phyloP scores from a whole-genome alignment of 768 basidiomycete species.

The Chiua virens region DNA sequence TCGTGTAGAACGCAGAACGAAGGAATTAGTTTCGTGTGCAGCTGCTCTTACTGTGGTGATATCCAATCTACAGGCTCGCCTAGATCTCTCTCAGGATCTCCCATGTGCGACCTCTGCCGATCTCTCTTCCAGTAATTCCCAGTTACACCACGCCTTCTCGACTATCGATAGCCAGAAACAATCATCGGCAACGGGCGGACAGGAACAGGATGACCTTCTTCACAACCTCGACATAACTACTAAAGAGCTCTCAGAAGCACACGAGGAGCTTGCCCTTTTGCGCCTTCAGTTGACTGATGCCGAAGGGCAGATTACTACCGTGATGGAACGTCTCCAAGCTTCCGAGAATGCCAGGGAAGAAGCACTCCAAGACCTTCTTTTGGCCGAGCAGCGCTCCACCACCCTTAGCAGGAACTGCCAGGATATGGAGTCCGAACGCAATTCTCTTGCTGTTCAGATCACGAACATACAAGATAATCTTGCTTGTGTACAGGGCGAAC shows the following conservation, averaged over 20 bases:
- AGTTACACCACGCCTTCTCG: conserved; percentile 11
- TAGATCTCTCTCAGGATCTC: conserved; percentile 20
- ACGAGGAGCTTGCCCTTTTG: conserved; percentile 18
- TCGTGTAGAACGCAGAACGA: conserved; percentile 15
- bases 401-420: conserved; percentile 50
- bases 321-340: conserved; percentile 32
- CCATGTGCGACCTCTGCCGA: conserved; percentile 9
- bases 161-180: conserved; percentile 22
- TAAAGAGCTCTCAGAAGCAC: conserved; percentile 37
- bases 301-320: conserved; percentile 32
- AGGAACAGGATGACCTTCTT: conserved; percentile 26
- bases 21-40: conserved; percentile 34
- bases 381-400: conserved; percentile 40
- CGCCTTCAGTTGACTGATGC: conserved; percentile 37
- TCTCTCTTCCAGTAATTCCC: conserved; percentile 17
- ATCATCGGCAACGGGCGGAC: conserved; percentile 12
- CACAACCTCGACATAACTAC: conserved; percentile 33
- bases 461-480: conserved; percentile 65
- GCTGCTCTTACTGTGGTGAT: conserved; percentile 41
- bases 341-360: conserved; percentile 39
- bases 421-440: conserved; percentile 62
- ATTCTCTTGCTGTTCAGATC: conserved; percentile 63
- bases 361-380: conserved; percentile 27
- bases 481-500: conserved; percentile 48
- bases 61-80: conserved; percentile 35